Evolutionary conservation across 192 early-diverging fungal genomes (phyloP).

Genomic region (Rhizophagus clarus): DNA sequence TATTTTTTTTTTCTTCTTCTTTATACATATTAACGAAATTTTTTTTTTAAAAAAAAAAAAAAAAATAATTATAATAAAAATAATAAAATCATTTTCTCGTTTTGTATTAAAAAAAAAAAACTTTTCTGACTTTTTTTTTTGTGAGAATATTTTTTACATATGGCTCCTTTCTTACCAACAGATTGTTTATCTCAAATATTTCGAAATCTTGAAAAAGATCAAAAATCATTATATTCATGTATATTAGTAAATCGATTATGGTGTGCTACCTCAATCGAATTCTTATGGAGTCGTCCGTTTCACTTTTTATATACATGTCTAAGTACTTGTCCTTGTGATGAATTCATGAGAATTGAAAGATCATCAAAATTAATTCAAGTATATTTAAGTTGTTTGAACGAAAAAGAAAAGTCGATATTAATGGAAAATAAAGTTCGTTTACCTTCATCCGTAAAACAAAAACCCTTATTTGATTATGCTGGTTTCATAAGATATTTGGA

Average conservation of each 20-base stretch:
- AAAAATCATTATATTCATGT: conserved; percentile 27
- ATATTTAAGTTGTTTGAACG: conserved; percentile 10
- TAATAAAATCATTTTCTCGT: no score
- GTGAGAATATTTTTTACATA: neutral
- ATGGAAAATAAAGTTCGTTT: conserved; percentile 9
- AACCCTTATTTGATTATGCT: conserved; percentile 4
- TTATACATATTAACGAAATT: no score
- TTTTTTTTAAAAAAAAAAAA: no score
- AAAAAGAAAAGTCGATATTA: neutral
- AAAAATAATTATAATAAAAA: no score
- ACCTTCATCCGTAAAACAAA: neutral
- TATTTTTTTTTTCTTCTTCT: no score
- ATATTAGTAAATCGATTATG: conserved; percentile 28
- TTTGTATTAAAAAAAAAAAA: neutral
- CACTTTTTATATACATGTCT: conserved; percentile 10
- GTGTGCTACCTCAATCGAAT: conserved; percentile 12
- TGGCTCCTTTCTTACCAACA: conserved; percentile 19
- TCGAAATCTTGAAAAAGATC: conserved; percentile 12
- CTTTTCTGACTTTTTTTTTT: no score
- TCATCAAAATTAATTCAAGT: conserved; percentile 21
- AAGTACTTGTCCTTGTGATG: neutral
- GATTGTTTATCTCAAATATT: conserved; percentile 28
- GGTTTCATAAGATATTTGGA: conserved; percentile 24
- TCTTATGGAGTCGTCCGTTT: conserved; percentile 23
- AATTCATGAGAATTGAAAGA: neutral